Base-by-base conservation (phyloP, 2,329 filamentous ascomycete genomes). In the Penicillium sp. region DNA sequence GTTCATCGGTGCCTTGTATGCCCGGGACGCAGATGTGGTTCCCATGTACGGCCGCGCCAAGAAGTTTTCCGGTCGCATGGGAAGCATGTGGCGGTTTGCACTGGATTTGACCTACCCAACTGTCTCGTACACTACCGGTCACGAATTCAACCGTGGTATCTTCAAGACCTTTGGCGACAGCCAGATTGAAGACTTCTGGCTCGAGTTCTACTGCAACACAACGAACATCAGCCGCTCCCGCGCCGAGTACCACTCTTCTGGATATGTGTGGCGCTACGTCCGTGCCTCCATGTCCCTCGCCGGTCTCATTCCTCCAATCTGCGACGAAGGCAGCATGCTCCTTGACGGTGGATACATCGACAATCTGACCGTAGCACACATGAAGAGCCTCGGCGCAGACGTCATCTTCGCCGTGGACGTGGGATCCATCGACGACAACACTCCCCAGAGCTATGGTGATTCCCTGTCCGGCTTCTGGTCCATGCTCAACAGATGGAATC, bases 151-250 rank as follows among this genome's bases (percentile, higher is more conserved):
- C 69, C 90, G 95, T 6, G 95, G 95, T 41, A 97, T 99, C 64
- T 99, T 97, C 85, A 99, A 99, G 77, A 92, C 94, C 0, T 97
- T 99, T 73, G 95, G 93, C 14, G 92, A 97, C 70, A 91, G 91
- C 10, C 95, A 98, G 73, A 98, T 99, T 58, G 95, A 99, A 77
- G 95, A 99, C 75, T 99, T 98, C 71, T 99, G 95, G 95, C 85
- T 99, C 11, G 92, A 96, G 67, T 99, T 92, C 74, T 99, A 99
- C 79, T 99, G 96, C 83, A 99, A 99, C 77, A 98, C 95, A 0
- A 99, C 96, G 39, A 99, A 98, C 75, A 98, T 99, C 77, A 96
- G 90, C 79, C 96, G 96, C 75, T 95, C 90, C 61, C 86, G 94
- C 19, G 87, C 87, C 3, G 95, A 99, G 73, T 93, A 96, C 65